Evolutionary conservation across 1,139 yeast genomes (phyloP), one percentile per base, ranked within the genome.

Genomic region (Debaryomyces coudertii): DNA sequence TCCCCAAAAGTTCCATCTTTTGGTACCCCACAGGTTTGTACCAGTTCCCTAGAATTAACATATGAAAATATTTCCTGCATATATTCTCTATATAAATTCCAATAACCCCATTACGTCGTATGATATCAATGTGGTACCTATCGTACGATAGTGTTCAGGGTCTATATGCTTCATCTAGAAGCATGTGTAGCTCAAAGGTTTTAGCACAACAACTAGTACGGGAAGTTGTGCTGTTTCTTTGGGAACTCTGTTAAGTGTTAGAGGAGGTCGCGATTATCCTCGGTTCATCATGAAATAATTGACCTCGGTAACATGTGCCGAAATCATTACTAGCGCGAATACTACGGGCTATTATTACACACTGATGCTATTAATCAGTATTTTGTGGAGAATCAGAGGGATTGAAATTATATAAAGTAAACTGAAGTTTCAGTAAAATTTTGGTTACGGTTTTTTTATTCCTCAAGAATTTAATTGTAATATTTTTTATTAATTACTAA

Each of bases 221-320:
- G 22, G 5, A 20, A 20, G 22, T 5, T 20, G 22, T 20, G 22
- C 5, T 5, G 22, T 20, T 5, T 20, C 5, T 20, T 20, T n/a
- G n/a, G n/a, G 22, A 5, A 20, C 22, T 20, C 22, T 20, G 22
- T 4, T 20, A 20, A 20, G 22, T 20, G 5, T 20, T 4, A 20
- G 22, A 20, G 5, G 22, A 4, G 22, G 16, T 11, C 33, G 16
- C 25, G 23, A 15, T n/a, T 7, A 15, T 38, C 40, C 40, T 36
- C 40, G 40, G 40, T 36, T 12, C 20, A 16, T 15, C 20, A 5
- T 2, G 5, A 11, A 16, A 3, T 11, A 36, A 24, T 24, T 16
- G 16, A 20, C 41, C 41, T 38, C 41, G 41, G 41, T 38, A 28
- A 18, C 35, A 38, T 28, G 34, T 28, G 41, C 41, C 30, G 40